These are phyloP conservation scores for Apiotrichum gamsii DNA, from an alignment of 1,284 basidiomycete genomes.

Conservation along the genomic window DNA sequence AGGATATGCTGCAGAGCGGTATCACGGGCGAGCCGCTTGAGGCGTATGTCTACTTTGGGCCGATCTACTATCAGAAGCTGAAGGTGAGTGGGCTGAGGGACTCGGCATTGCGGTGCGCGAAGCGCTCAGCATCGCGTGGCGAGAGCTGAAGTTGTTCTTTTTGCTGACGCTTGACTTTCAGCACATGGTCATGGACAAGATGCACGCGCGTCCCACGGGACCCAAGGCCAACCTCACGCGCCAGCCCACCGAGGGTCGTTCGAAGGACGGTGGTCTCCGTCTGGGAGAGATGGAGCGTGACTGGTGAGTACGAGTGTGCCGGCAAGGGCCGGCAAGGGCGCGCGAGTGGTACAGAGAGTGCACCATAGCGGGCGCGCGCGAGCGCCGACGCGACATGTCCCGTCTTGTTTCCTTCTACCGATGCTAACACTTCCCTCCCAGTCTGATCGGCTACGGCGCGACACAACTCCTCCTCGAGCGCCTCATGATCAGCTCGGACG, in stretches of 20 bases:
- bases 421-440: constrained; percentile 6
- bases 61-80: constrained; percentile 86
- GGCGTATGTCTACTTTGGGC: constrained; percentile 96
- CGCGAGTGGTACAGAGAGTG: no score
- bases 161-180: constrained; percentile 49
- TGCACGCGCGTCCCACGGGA: constrained; percentile 96
- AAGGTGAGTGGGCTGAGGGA: constrained; percentile 27
- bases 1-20: constrained; percentile 96
- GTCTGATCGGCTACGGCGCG: constrained; percentile 89
- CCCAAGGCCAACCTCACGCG: constrained; percentile 94
- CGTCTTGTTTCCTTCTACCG: constrained; percentile 10
- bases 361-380: no score
- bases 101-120: background rate
- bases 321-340: background rate
- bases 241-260: constrained; percentile 97
- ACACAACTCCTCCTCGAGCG: constrained; percentile 93
- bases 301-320: constrained; percentile 48
- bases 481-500: constrained; percentile 95
- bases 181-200: constrained; percentile 99
- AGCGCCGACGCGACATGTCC: no score
- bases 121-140: background rate
- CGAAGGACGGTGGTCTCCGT: constrained; percentile 92
- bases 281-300: constrained; percentile 99
- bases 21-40: constrained; percentile 96
- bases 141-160: constrained; percentile 3